These are phyloP conservation scores for Ogataea minuta DNA, from an alignment of 805 yeast species.

Conservation along the genomic window DNA sequence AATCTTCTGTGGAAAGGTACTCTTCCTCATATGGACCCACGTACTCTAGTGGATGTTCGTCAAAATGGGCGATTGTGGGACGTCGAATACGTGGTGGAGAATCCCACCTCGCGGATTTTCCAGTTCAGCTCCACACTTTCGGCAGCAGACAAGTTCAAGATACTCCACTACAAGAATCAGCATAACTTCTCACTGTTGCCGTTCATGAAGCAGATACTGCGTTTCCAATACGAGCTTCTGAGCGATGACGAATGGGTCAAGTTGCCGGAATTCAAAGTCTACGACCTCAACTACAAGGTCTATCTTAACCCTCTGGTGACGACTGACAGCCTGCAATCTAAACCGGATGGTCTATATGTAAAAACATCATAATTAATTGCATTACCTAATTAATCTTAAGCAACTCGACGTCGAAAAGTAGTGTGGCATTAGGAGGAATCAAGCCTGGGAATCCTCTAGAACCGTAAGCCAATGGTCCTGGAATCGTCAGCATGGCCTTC, in stretches of 20 bases:
- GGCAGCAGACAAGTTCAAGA: constrained; percentile 24
- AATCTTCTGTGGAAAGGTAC: constrained; percentile 48
- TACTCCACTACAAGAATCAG: constrained; percentile 30
- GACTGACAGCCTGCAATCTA: constrained; percentile 27
- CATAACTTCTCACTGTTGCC: constrained; percentile 57
- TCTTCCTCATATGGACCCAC: constrained; percentile 67
- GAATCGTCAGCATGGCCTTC: constrained; percentile 87
- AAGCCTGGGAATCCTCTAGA: constrained; percentile 93
- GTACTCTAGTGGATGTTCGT: constrained; percentile 48
- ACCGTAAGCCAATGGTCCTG: constrained; percentile 93
- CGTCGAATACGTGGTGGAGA: constrained; percentile 58
- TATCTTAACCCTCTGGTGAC: constrained; percentile 52
- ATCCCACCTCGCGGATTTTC: constrained; percentile 70
- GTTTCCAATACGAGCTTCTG: constrained; percentile 37
- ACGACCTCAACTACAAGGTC: constrained; percentile 67
- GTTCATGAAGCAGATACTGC: constrained; percentile 47
- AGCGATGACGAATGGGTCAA: constrained; percentile 29
- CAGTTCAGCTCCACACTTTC: constrained; percentile 43
- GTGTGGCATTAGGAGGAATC: constrained; percentile 95
- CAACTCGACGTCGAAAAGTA: constrained; percentile 81
- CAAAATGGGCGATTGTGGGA: constrained; percentile 24
- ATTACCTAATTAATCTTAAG: constrained; percentile 46
- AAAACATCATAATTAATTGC: constrained; percentile 1
- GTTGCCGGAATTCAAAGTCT: constrained; percentile 63
- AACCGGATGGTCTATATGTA: constrained; percentile 30